phyloP scores from a whole-genome alignment of 1,284 basidiomycete genomes.

The Sporisorium reilianum region DNA sequence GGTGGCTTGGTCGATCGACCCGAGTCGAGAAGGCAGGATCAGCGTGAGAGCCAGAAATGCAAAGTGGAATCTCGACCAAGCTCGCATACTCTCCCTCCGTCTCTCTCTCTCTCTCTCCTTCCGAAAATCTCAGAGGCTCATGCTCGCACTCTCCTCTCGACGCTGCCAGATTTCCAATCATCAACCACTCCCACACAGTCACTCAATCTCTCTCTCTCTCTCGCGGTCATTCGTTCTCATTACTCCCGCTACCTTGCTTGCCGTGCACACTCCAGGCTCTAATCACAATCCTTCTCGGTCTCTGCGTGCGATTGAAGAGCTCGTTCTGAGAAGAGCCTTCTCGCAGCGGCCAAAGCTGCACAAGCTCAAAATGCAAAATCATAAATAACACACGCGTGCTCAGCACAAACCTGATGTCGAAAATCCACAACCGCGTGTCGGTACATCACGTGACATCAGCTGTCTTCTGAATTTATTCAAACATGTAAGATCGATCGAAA shows the following conservation, averaged over 20 bases:
- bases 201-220: background rate
- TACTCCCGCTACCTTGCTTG: background rate
- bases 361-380: constrained; percentile 1
- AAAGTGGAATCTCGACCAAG: constrained; percentile 29
- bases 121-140: too few relatives aligned
- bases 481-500: constrained; percentile 10
- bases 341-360: constrained; percentile 5
- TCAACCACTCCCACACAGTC: background rate
- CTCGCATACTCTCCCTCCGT: constrained; percentile 18
- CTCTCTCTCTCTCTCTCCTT: constrained; percentile 3
- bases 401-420: background rate
- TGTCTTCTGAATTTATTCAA: background rate
- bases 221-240: background rate
- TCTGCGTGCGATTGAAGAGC: background rate
- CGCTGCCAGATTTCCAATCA: too few relatives aligned
- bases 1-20: too few relatives aligned
- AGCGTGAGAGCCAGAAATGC: constrained; percentile 21
- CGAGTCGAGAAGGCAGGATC: background rate
- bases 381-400: constrained; percentile 28
- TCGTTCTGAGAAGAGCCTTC: background rate
- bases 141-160: too few relatives aligned
- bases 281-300: background rate
- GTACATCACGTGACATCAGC: constrained; percentile 12
- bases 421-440: constrained; percentile 10
- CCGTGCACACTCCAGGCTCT: background rate